Base-by-base conservation (phyloP, 768 basidiomycete genomes). In the Lanmaoa rubissima region DNA sequence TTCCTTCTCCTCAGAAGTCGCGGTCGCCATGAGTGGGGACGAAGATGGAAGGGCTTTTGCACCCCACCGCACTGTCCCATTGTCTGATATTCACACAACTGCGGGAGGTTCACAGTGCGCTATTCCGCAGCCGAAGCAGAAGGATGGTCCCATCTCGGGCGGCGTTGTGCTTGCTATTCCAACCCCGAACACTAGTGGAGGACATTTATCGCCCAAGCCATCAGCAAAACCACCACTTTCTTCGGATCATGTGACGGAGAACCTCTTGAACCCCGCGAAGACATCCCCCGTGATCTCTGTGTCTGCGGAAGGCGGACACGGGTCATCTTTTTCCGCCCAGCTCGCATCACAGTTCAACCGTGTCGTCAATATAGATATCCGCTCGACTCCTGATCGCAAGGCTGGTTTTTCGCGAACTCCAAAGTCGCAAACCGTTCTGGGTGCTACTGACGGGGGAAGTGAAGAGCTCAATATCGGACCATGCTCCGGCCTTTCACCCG, bases 381-480 rank as follows among this genome's bases (percentile, higher is more conserved):
- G n/a, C 19, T 26, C 46, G 1, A 57, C 59, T 17, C 56, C 60
- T 31, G 59, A 57, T 34, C 47, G 26, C 19, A 68, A 51, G 40
- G 14, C 47, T 12, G 10, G 48, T 2, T 54, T 67, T 17, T 36
- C 61, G 19, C 68, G 53, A 46, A 61, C 63, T 32, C 65, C 59
- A 4, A 71, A 62, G 38, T 62, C 71, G 28, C 69, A 59, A 34
- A 69, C 63, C 4, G 4, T 69, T 38, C 34, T 71, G 24, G 62
- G 63, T 5, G 45, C 34, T 21, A 38, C 51, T 32, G 32, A 14
- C 8, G 49, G 31, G 8, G 54, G 28, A 24, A 58, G 47, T n/a
- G 54, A 59, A 36, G 64, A 69, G 21, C 47, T 65, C n/a, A 58
- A 62, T 39, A 60, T 72, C 9, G 61, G 61, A 35, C 70, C 70